Evolutionary conservation across 805 yeast species (phyloP).

Genomic region (Yamadazyma insecticola): DNA sequence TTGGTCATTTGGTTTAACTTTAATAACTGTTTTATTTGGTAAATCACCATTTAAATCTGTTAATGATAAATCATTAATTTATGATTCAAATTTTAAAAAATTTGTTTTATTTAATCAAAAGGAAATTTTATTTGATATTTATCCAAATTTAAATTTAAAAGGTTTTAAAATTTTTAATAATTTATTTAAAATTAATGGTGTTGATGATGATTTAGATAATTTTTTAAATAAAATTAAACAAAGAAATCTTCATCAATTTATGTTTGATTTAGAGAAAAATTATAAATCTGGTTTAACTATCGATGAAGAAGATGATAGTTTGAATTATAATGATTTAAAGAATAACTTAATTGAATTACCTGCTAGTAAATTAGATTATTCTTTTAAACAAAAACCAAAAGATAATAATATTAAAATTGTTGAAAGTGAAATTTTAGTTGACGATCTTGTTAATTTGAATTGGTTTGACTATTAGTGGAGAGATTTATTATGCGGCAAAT

Average conservation of each 20-base stretch:
- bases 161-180: constrained; percentile 40
- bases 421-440: constrained; percentile 8
- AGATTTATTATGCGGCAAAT: neutral
- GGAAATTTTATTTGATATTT: constrained; percentile 44
- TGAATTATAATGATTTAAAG: constrained; percentile 4
- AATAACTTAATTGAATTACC: neutral
- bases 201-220: constrained; percentile 26
- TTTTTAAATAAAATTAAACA: constrained; percentile 17
- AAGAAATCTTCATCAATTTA: constrained; percentile 34
- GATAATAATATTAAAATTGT: constrained; percentile 3
- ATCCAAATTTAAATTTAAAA: constrained; percentile 31
- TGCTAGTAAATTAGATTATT: constrained; percentile 1
- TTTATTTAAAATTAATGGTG: constrained; percentile 33
- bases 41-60: constrained; percentile 46
- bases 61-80: constrained; percentile 12
- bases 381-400: neutral
- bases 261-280: constrained; percentile 20
- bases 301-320: constrained; percentile 31
- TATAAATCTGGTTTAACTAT: constrained; percentile 39
- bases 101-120: constrained; percentile 35
- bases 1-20: constrained; percentile 53
- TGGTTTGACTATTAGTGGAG: constrained; percentile 11
- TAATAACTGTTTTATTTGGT: constrained; percentile 48
- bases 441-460: constrained; percentile 9
- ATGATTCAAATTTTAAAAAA: constrained; percentile 41